Conservation (phyloP, 257 asterid genomes). For the Dorcoceras hygrometricum region DNA sequence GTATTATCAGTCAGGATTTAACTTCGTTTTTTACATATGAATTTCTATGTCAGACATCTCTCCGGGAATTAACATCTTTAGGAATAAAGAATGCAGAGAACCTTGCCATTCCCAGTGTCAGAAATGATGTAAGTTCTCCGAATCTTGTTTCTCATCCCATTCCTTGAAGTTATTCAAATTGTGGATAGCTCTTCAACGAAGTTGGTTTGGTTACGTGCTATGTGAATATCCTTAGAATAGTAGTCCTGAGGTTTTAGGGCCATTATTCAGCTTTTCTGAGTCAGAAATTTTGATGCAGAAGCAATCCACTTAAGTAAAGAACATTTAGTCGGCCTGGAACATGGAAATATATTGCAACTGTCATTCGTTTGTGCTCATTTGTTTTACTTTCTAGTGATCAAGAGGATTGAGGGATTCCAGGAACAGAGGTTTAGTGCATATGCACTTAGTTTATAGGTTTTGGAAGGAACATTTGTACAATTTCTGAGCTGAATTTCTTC, state of each 20-base stretch:
- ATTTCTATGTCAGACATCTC: conserved; percentile 60
- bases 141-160: conserved; percentile 9
- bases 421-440: background rate
- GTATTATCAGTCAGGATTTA: conserved; percentile 11
- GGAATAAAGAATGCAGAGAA: conserved; percentile 91
- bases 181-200: background rate
- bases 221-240: background rate
- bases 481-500: conserved; percentile 64
- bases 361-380: too few species aligned
- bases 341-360: background rate
- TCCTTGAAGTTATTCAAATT: conserved; percentile 15
- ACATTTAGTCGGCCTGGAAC: background rate
- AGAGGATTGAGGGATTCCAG: background rate
- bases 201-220: background rate
- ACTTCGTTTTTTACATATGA: conserved; percentile 18
- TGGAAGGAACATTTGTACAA: conserved; percentile 16
- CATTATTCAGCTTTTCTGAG: conserved; percentile 1
- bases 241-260: background rate
- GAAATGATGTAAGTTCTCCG: conserved; percentile 78
- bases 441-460: background rate
- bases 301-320: background rate
- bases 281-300: conserved; percentile 8
- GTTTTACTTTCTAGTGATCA: background rate
- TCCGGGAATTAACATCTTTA: conserved; percentile 80
- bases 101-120: conserved; percentile 85